Base-by-base conservation (phyloP, 148 eudicot species). In the Nyssa sinensis region DNA sequence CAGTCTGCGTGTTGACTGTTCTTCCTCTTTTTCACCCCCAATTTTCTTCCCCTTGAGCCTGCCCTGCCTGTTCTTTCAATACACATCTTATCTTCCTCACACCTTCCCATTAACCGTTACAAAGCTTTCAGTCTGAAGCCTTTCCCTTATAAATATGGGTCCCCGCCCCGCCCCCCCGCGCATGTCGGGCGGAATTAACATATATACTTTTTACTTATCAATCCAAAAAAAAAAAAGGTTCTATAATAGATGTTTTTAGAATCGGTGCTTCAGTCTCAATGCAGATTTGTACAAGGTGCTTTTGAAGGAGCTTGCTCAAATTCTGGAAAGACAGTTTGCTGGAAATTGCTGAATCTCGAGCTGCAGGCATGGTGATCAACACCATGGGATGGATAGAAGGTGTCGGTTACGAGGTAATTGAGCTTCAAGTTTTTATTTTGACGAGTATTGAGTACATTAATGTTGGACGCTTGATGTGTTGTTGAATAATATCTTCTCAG, bases 361-460 rank as follows among this genome's bases (percentile, higher is more conserved):
- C 98, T 72, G 87, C 97, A 11, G 98, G 97, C 80, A 89, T 95
- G 98, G 97, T 95, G 39, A 88, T 95, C 74, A 95, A 95, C 84
- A 95, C 98, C 75, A 95, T 95, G 98, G 98, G 98, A 72, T 95
- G 97, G 96, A 88, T 89, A 68, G 98, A 95, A 70, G 96, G 94
- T 78, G 83, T 85, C 62, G 98, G 97, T 70, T 92, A 95, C 81
- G 96, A 92, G 89, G 97, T 92, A 70, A 32, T 35, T 62, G 64
- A 28, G 62, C 59, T 66, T 34, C 59, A 27, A 51, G 34, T 4
- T 39, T 69, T 60, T 35, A 32, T 25, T n/a, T 35, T 25, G 10
- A 30, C 59, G 30, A 11, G 3, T 70, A 69, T 51, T 24, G 32
- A 37, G 3, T 14, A 5, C 28, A 11, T 8, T 23, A 57, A 33